These are phyloP conservation scores for Penicillium sp. DNA, from an alignment of 2,329 filamentous ascomycete species.

Conservation along the genomic window DNA sequence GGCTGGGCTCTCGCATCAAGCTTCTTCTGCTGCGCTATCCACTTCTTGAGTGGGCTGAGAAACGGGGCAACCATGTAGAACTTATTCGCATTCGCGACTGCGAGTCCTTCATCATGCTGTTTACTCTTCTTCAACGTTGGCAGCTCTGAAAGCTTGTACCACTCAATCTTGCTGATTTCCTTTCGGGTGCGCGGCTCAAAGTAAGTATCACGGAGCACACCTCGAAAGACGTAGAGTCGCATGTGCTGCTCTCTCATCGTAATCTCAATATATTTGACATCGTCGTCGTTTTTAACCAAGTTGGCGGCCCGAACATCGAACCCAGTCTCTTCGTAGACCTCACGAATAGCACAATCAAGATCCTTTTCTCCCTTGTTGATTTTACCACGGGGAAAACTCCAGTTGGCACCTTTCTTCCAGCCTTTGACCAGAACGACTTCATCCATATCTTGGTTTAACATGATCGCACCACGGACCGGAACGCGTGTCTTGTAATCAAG, in stretches of 20 bases:
- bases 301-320: slow-evolving; percentile 76
- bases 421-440: slow-evolving; percentile 90
- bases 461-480: slow-evolving; percentile 88
- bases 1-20: slow-evolving; percentile 57
- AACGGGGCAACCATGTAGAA: slow-evolving; percentile 99
- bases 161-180: slow-evolving; percentile 95
- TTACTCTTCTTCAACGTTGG: slow-evolving; percentile 77
- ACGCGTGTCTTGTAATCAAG: slow-evolving; percentile 91
- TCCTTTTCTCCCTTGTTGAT: slow-evolving; percentile 98
- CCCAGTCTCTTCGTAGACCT: slow-evolving; percentile 95
- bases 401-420: slow-evolving; percentile 94
- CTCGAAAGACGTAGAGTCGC: slow-evolving; percentile 85
- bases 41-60: slow-evolving; percentile 78
- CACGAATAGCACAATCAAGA: slow-evolving; percentile 86
- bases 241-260: slow-evolving; percentile 92
- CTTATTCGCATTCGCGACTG: slow-evolving; percentile 69
- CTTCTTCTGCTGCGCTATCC: slow-evolving; percentile 83
- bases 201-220: slow-evolving; percentile 79
- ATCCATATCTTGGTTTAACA: slow-evolving; percentile 94
- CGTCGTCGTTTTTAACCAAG: slow-evolving; percentile 68
- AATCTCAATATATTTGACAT: slow-evolving; percentile 81
- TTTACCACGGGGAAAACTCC: slow-evolving; percentile 96
- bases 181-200: slow-evolving; percentile 92
- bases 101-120: slow-evolving; percentile 59
- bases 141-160: slow-evolving; percentile 87